phyloP scores from a whole-genome alignment of 2,329 filamentous ascomycete genomes.

The Aureobasidium uvarum region DNA sequence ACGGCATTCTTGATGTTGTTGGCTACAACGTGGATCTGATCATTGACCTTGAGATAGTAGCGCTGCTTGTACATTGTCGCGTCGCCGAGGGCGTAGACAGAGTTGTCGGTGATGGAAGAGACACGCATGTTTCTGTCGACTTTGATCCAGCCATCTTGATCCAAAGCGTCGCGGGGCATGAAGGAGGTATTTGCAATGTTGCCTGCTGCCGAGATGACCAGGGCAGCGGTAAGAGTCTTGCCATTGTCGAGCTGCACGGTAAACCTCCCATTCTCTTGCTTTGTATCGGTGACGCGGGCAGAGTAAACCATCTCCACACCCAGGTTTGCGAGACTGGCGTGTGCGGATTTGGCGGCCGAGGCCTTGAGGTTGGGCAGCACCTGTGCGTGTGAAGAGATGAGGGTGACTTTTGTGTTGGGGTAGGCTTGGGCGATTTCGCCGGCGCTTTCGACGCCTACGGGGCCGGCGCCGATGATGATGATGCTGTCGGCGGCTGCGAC shows the following conservation, averaged over 20 bases:
- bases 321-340: slow-evolving; percentile 8
- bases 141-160: slow-evolving; percentile 22
- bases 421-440: slow-evolving; percentile 22
- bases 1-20: slow-evolving; percentile 17
- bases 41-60: slow-evolving; percentile 23
- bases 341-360: slow-evolving; percentile 8
- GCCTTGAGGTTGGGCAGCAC: slow-evolving; percentile 18
- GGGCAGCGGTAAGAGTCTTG: slow-evolving; percentile 44
- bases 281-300: slow-evolving; percentile 2
- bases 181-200: slow-evolving; percentile 50
- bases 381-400: slow-evolving; percentile 15
- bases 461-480: slow-evolving; percentile 14
- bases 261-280: not conserved
- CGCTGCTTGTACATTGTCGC: slow-evolving; percentile 24
- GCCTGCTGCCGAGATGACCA: slow-evolving; percentile 52
- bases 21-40: slow-evolving; percentile 21
- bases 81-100: slow-evolving; percentile 16
- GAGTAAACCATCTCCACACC: slow-evolving; percentile 18
- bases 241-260: slow-evolving; percentile 44
- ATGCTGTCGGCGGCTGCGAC: slow-evolving; percentile 12
- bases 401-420: slow-evolving; percentile 1
- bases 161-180: slow-evolving; percentile 39
- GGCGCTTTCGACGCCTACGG: slow-evolving; percentile 15
- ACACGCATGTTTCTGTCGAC: slow-evolving; percentile 24
- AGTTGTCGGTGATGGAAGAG: not conserved